phyloP scores from a whole-genome alignment of 306 rosid genomes.

The Inga oerstediana region DNA sequence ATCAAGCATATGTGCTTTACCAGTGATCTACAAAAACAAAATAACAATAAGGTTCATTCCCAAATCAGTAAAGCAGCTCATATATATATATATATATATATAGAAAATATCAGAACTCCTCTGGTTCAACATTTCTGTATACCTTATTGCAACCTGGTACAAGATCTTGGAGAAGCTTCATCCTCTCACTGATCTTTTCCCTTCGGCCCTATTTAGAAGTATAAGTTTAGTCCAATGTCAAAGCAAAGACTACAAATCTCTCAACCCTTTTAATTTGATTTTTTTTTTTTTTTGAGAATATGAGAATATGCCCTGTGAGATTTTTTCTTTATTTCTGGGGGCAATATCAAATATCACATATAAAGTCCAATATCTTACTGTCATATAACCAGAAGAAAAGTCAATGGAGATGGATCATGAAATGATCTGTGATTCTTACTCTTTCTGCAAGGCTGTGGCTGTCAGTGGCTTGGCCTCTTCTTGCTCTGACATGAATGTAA shows the following conservation, averaged over 20 bases:
- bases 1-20: constrained; percentile 96
- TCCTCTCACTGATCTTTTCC: constrained; percentile 96
- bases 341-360: background rate
- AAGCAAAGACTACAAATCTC: background rate
- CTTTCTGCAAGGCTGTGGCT: constrained; percentile 99
- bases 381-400: background rate
- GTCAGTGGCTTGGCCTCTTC: constrained; percentile 99
- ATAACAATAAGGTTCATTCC: background rate
- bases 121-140: background rate
- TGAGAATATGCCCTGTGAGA: background rate
- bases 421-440: constrained; percentile 47
- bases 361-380: background rate
- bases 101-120: background rate
- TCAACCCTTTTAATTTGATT: background rate
- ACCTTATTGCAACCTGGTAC: constrained; percentile 99
- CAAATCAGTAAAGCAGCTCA: constrained; percentile 28
- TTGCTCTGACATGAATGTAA: constrained; percentile 96
- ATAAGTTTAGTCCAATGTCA: constrained; percentile 31
- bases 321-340: no score
- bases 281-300: background rate
- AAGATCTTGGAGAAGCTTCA: constrained; percentile 96
- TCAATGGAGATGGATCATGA: background rate
- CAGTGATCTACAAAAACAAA: constrained; percentile 64
- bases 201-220: constrained; percentile 68
- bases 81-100: background rate